phyloP scores from a whole-genome alignment of 1,139 yeast genomes.

The Candida smagusa region DNA sequence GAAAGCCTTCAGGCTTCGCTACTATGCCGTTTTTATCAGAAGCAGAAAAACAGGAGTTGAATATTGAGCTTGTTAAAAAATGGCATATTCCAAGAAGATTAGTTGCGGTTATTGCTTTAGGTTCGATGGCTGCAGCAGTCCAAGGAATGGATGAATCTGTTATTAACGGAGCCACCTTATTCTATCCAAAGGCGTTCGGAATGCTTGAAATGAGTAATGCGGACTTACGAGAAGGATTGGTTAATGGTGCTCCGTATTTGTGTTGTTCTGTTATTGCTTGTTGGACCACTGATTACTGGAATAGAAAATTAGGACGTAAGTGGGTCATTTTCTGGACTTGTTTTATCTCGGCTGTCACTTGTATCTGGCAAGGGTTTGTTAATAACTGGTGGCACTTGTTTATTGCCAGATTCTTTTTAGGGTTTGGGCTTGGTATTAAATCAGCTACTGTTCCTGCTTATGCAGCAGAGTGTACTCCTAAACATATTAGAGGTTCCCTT shows the following conservation, averaged over 20 bases:
- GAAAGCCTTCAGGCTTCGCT: slow-evolving; percentile 57
- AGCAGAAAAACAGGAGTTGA: slow-evolving; percentile 56
- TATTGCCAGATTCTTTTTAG: slow-evolving; percentile 68
- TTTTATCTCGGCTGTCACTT: slow-evolving; percentile 59
- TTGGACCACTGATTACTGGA: slow-evolving; percentile 70
- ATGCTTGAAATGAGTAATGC: slow-evolving; percentile 41
- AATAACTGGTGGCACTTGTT: slow-evolving; percentile 75
- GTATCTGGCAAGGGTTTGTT: slow-evolving; percentile 76
- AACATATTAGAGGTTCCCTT: slow-evolving; percentile 71
- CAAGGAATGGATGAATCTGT: slow-evolving; percentile 94
- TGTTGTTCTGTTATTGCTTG: slow-evolving; percentile 70
- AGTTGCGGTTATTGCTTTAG: slow-evolving; percentile 62
- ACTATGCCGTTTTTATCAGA: slow-evolving; percentile 55
- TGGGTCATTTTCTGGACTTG: slow-evolving; percentile 73
- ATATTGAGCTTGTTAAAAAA: slow-evolving; percentile 56
- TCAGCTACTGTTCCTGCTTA: slow-evolving; percentile 84
- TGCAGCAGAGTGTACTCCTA: slow-evolving; percentile 79
- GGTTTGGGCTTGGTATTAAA: slow-evolving; percentile 79
- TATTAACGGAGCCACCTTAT: slow-evolving; percentile 76
- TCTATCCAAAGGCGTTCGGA: slow-evolving; percentile 54
- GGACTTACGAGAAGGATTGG: slow-evolving; percentile 70
- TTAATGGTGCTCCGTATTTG: slow-evolving; percentile 79
- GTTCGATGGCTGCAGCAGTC: slow-evolving; percentile 86
- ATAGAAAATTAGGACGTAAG: slow-evolving; percentile 64
- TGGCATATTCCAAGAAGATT: slow-evolving; percentile 65